Conservation (phyloP, 2,329 filamentous ascomycete species). For the Penicillium capsulatum region DNA sequence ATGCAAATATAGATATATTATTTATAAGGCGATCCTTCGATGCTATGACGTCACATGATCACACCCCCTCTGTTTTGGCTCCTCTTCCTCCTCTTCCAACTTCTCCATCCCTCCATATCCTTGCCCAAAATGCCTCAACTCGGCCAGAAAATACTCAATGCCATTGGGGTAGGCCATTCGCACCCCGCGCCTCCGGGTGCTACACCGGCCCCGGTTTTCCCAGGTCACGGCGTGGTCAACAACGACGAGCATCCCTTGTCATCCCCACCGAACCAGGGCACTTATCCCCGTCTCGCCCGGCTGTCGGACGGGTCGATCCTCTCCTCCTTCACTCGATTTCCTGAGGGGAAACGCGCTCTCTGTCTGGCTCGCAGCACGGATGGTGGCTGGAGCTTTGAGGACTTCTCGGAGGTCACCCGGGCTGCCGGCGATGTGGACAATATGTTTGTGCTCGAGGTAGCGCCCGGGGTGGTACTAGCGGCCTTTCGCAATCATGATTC, state of each 20-base stretch:
- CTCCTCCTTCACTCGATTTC: slow-evolving; percentile 44
- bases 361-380: slow-evolving; percentile 46
- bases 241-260: slow-evolving; percentile 35
- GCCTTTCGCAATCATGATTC: slow-evolving; percentile 50
- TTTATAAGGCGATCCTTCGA: no score
- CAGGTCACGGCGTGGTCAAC: slow-evolving; percentile 27
- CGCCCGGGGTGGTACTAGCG: slow-evolving; percentile 37
- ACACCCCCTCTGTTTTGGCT: slow-evolving; percentile 28
- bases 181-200: slow-evolving; percentile 6
- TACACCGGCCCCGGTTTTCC: slow-evolving; percentile 10
- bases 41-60: background rate
- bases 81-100: no score
- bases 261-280: slow-evolving; percentile 38
- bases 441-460: slow-evolving; percentile 44
- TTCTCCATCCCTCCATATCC: no score
- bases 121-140: slow-evolving; percentile 26
- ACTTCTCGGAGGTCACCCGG: slow-evolving; percentile 44
- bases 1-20: no score
- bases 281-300: slow-evolving; percentile 47
- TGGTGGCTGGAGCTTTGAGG: slow-evolving; percentile 40
- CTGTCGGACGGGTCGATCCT: slow-evolving; percentile 47
- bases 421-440: slow-evolving; percentile 47
- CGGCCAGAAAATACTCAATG: slow-evolving; percentile 33
- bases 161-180: slow-evolving; percentile 23
- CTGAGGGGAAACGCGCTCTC: slow-evolving; percentile 38